Percentiles rank a stretch among this genome's conserved stretches.
Evolutionary conservation across 202 grass and related monocot species (phyloP).

Genomic region (Cymbopogon flexuosus): DNA sequence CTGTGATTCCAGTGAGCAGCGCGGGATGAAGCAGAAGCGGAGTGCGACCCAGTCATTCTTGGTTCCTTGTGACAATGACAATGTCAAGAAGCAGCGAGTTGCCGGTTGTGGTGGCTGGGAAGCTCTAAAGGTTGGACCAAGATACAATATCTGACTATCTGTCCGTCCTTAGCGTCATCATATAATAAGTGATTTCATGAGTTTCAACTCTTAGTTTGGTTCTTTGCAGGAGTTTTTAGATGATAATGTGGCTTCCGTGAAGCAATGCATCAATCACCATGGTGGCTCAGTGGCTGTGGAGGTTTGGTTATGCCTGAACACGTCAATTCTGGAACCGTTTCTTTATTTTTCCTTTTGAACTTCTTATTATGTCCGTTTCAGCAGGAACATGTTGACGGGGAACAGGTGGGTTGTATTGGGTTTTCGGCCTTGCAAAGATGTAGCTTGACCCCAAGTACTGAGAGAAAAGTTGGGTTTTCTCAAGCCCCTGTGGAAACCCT

Average conservation of each 20-base stretch:
- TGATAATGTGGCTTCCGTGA: conserved; percentile 26
- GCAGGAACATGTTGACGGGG: conserved; percentile 40
- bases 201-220: conserved; percentile 22
- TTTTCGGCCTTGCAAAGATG: conserved; percentile 59
- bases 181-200: background rate
- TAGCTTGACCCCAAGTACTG: conserved; percentile 55
- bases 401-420: background rate
- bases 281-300: conserved; percentile 14
- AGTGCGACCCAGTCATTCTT: conserved; percentile 41
- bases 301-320: conserved; percentile 15
- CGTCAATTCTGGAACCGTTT: background rate
- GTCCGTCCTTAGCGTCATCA: background rate
- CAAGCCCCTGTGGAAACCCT: conserved; percentile 47
- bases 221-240: conserved; percentile 25
- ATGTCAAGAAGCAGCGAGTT: conserved; percentile 52
- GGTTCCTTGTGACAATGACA: conserved; percentile 39
- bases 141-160: conserved; percentile 7
- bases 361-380: conserved; percentile 15
- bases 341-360: background rate
- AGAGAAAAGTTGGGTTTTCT: conserved; percentile 41
- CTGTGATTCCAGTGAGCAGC: conserved; percentile 31
- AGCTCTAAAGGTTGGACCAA: conserved; percentile 27
- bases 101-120: background rate
- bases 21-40: conserved; percentile 53
- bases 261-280: conserved; percentile 24